These are phyloP conservation scores for Trichoderma koningiopsis DNA, from an alignment of 2,329 filamentous ascomycete genomes.

Conservation along the genomic window DNA sequence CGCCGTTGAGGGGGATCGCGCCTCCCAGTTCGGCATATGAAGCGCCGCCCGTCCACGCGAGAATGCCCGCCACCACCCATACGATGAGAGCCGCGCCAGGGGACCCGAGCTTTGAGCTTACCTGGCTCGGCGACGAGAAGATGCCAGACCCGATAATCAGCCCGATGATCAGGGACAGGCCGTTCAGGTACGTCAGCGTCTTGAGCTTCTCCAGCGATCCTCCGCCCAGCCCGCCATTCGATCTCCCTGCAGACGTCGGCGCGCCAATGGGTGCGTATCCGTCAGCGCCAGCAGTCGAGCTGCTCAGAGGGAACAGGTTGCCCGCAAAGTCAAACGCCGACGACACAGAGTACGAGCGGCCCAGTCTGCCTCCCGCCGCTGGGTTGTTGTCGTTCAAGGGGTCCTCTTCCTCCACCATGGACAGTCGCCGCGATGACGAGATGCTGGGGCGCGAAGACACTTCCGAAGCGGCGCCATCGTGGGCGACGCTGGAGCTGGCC, in stretches of 20 bases:
- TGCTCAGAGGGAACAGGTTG: slow-evolving; percentile 89
- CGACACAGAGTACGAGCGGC: slow-evolving; percentile 82
- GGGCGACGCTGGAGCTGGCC: slow-evolving; percentile 70
- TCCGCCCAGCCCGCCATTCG: slow-evolving; percentile 61
- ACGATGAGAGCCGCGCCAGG: slow-evolving; percentile 88
- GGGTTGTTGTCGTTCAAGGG: slow-evolving; percentile 64
- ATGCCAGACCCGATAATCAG: slow-evolving; percentile 96
- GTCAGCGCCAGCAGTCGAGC: slow-evolving; percentile 69
- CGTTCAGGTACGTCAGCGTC: slow-evolving; percentile 92
- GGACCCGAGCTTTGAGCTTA: slow-evolving; percentile 88
- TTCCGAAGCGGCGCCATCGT: slow-evolving; percentile 60
- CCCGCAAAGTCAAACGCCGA: slow-evolving; percentile 96
- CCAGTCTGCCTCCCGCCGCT: slow-evolving; percentile 45
- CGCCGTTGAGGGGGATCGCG: slow-evolving; percentile 93
- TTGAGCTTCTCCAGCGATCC: slow-evolving; percentile 93
- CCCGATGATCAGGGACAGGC: slow-evolving; percentile 85
- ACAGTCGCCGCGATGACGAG: slow-evolving; percentile 88
- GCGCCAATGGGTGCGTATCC: slow-evolving; percentile 86
- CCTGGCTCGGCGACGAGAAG: slow-evolving; percentile 91
- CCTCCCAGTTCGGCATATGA: slow-evolving; percentile 96
- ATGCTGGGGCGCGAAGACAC: slow-evolving; percentile 80
- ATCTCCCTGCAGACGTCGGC: slow-evolving; percentile 59
- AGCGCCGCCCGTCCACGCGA: slow-evolving; percentile 94
- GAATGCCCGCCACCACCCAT: slow-evolving; percentile 85
- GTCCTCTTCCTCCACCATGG: slow-evolving; percentile 79